Percentiles rank a stretch among this genome's conserved stretches.
Conservation (phyloP, 1,284 basidiomycete species). For the Sphaerobolus stellatus region DNA sequence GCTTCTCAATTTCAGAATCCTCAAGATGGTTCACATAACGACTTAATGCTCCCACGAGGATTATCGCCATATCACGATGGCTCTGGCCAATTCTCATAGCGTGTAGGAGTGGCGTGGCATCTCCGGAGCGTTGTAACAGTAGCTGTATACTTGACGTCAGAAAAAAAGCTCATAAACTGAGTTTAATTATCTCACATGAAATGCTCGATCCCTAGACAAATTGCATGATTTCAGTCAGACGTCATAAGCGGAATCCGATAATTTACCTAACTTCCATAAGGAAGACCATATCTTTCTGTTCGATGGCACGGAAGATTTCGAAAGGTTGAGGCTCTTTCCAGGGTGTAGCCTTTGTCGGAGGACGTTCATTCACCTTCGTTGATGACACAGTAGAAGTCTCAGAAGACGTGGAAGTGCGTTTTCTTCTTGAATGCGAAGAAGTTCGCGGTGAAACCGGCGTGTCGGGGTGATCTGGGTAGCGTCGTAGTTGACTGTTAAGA, state of each 20-base stretch:
- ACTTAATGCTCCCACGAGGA: slow-evolving; percentile 77
- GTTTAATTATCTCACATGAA: slow-evolving; percentile 52
- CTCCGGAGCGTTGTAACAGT: slow-evolving; percentile 68
- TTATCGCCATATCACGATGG: slow-evolving; percentile 72
- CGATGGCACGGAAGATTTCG: slow-evolving; percentile 72
- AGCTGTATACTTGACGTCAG: slow-evolving; percentile 43
- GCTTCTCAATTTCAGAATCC: slow-evolving; percentile 64
- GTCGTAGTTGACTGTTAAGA: slow-evolving; percentile 46
- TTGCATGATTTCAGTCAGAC: slow-evolving; percentile 9
- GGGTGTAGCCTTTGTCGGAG: slow-evolving; percentile 12
- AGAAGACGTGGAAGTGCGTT: slow-evolving; percentile 1
- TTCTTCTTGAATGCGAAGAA: slow-evolving; percentile 2
- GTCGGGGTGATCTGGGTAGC: slow-evolving; percentile 38
- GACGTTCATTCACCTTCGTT: slow-evolving; percentile 9
- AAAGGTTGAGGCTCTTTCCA: slow-evolving; percentile 74
- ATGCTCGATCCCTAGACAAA: slow-evolving; percentile 59
- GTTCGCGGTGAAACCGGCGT: slow-evolving; percentile 15
- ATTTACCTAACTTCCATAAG: slow-evolving; percentile 68
- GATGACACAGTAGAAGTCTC: slow-evolving; percentile 14
- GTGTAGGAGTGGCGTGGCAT: slow-evolving; percentile 74
- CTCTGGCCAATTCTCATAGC: slow-evolving; percentile 76
- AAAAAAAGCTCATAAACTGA: slow-evolving; percentile 8
- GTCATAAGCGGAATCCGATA: not conserved
- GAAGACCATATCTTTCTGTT: slow-evolving; percentile 69
- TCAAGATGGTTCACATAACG: slow-evolving; percentile 77